Evolutionary conservation across 805 yeast species (phyloP).

Genomic region (Starmerella khaoyaiensis): DNA sequence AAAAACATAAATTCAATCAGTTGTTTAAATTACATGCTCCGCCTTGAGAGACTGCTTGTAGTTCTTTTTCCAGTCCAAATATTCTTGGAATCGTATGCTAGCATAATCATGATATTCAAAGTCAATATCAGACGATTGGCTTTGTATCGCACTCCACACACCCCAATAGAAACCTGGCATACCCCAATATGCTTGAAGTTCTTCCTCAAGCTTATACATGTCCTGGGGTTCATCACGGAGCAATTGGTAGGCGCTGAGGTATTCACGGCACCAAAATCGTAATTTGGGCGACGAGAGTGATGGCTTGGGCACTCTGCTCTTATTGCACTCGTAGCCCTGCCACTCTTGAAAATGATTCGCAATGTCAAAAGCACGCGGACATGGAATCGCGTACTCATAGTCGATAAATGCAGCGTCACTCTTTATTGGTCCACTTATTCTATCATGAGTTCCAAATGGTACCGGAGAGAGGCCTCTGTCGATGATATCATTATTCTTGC

Average conservation of each 20-base stretch:
- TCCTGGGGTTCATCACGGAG: slow-evolving; percentile 22
- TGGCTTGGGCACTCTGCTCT: slow-evolving; percentile 45
- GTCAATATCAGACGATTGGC: slow-evolving; percentile 54
- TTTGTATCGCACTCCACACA: slow-evolving; percentile 67
- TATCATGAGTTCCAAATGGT: slow-evolving; percentile 4
- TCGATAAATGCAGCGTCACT: slow-evolving; percentile 43
- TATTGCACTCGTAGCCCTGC: slow-evolving; percentile 70
- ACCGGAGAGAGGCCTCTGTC: slow-evolving; percentile 5
- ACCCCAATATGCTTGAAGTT: slow-evolving; percentile 52
- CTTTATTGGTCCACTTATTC: background rate
- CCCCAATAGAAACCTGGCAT: slow-evolving; percentile 82
- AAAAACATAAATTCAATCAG: background rate
- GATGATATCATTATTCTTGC: background rate
- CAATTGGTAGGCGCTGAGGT: slow-evolving; percentile 31
- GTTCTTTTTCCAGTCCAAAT: slow-evolving; percentile 47
- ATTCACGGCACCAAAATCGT: slow-evolving; percentile 46
- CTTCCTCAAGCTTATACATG: slow-evolving; percentile 39
- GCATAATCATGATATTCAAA: slow-evolving; percentile 57
- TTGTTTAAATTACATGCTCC: too few relatives aligned
- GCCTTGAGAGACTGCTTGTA: slow-evolving; percentile 3
- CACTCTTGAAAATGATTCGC: slow-evolving; percentile 67
- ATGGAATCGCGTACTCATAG: slow-evolving; percentile 59
- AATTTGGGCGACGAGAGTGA: slow-evolving; percentile 33
- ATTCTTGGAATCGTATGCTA: slow-evolving; percentile 47
- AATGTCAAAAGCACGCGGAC: slow-evolving; percentile 61